Base-by-base conservation (phyloP, 352 stramenopile genomes). In the Phytophthora uliginosa region DNA sequence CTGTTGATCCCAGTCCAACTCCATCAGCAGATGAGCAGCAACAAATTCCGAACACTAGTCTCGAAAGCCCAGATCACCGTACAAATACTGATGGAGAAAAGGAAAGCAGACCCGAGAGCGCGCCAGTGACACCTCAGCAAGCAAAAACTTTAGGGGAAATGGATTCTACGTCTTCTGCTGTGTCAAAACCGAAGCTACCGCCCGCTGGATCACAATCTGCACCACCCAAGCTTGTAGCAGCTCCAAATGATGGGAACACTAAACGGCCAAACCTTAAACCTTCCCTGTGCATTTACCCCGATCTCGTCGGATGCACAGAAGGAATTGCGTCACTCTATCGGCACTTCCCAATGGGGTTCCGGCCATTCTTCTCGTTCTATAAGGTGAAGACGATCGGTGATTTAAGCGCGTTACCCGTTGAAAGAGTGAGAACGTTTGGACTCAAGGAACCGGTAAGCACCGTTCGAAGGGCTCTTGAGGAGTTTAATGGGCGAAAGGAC, bases 321-420 rank as follows among this genome's bases (percentile, higher is more conserved):
- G 60, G 72, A 15, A 88, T 94, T 47, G 63, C 81, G 13, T 67
- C 59, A 10, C 56, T 94, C 2, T 83, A 88, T 58, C 63, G 69
- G 6, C 74, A 91, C 64, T 86, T 95, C 22, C 81, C 88, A 1
- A 69, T 88, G 24, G 72, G 60, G 6, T 91, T 94, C 53, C 73
- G 84, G 18, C 77, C 69, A 22, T 80, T 94, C 47, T 84, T 89
- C 33, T 78, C 76, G 20, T 90, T 89, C 12, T 86, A 88, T 75
- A 89, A 91, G 56, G 81, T 95, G 56, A 82, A 85, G 36, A 94
- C 86, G 0, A 80, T 95, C 31, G 85, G 88, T 24, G 82, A 95
- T 69, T 60, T 94, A 58, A 90, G 83, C 56, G 67, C 77, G 0
- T 82, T 89, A 64, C 57, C 73, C 0, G 45, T 83, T 13, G 73